These are phyloP conservation scores for Cryptococcus amylolentus DNA, from an alignment of 1,284 basidiomycete genomes.

Conservation along the genomic window DNA sequence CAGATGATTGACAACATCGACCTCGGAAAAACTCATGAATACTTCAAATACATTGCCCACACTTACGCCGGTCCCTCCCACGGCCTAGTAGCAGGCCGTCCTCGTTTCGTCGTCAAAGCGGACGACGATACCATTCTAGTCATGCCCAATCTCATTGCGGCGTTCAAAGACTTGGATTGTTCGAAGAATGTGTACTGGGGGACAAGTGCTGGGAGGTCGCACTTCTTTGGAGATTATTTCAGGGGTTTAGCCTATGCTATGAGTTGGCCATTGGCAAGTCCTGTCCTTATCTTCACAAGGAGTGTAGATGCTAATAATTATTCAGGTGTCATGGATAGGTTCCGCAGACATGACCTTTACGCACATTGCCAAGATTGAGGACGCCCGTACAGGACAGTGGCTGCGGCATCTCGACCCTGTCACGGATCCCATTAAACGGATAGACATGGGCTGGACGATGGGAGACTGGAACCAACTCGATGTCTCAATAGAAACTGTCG, in stretches of 20 bases:
- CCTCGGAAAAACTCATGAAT: slow-evolving; percentile 50
- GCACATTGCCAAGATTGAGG: slow-evolving; percentile 49
- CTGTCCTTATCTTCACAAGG: not conserved
- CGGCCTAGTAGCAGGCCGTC: slow-evolving; percentile 44
- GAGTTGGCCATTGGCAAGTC: slow-evolving; percentile 49
- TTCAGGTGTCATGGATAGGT: slow-evolving; percentile 48
- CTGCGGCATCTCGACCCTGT: slow-evolving; percentile 43
- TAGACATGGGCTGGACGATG: slow-evolving; percentile 51
- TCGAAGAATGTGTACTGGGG: slow-evolving; percentile 51
- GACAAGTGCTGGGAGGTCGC: slow-evolving; percentile 44
- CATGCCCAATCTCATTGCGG: slow-evolving; percentile 49
- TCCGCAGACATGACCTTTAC: slow-evolving; percentile 43
- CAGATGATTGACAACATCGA: slow-evolving; percentile 50
- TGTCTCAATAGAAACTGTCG: slow-evolving; percentile 41
- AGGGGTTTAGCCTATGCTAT: slow-evolving; percentile 52
- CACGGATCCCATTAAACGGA: slow-evolving; percentile 43
- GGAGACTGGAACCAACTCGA: slow-evolving; percentile 52
- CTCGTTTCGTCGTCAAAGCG: slow-evolving; percentile 49
- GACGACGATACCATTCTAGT: slow-evolving; percentile 51
- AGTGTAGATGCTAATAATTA: not conserved
- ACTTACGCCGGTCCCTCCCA: slow-evolving; percentile 29
- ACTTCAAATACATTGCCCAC: slow-evolving; percentile 49
- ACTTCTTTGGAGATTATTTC: slow-evolving; percentile 48
- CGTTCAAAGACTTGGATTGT: slow-evolving; percentile 48
- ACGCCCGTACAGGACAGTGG: slow-evolving; percentile 51